These are phyloP conservation scores for Pleoardoris graminearum DNA, from an alignment of 2,329 filamentous ascomycete genomes.

Conservation along the genomic window DNA sequence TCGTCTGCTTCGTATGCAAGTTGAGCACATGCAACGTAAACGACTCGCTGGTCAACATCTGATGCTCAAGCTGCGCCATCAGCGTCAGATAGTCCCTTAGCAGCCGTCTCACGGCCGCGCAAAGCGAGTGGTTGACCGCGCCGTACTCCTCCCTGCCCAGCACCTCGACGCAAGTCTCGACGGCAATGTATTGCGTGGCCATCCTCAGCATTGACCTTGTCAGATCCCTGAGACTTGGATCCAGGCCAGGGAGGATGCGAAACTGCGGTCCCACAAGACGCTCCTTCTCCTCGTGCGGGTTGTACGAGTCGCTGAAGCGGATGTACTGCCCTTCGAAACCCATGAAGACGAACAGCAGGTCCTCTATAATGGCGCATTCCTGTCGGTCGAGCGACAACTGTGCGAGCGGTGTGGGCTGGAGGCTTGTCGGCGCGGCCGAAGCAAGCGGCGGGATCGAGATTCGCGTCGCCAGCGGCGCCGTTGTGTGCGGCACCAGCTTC, in stretches of 20 bases:
- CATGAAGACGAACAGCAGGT: conserved; percentile 94
- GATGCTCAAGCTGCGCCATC: conserved; percentile 89
- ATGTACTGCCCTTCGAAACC: conserved; percentile 98
- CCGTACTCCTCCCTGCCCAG: conserved; percentile 93
- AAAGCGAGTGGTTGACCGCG: conserved; percentile 91
- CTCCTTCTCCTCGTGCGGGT: conserved; percentile 83
- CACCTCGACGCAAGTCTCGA: conserved; percentile 92
- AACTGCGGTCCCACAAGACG: conserved; percentile 81
- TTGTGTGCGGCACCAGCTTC: conserved; percentile 69
- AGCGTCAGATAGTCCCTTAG: conserved; percentile 93
- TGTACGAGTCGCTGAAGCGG: conserved; percentile 79
- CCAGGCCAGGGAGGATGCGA: conserved; percentile 77
- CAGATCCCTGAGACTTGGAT: conserved; percentile 88
- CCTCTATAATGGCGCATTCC: conserved; percentile 84
- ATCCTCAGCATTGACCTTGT: conserved; percentile 88
- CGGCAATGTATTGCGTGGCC: conserved; percentile 88
- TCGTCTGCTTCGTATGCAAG: conserved; percentile 85
- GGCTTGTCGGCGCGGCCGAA: conserved; percentile 68
- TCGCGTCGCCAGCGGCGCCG: conserved; percentile 72
- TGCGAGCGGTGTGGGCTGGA: conserved; percentile 69
- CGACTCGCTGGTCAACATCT: conserved; percentile 82
- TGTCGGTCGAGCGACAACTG: conserved; percentile 78
- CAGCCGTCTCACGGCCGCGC: conserved; percentile 88
- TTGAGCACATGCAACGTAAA: conserved; percentile 95
- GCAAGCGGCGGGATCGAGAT: conserved; percentile 64